Evolutionary conservation across 371 early-diverging fungal species (phyloP).

Genomic region (Zychaea mexicana): DNA sequence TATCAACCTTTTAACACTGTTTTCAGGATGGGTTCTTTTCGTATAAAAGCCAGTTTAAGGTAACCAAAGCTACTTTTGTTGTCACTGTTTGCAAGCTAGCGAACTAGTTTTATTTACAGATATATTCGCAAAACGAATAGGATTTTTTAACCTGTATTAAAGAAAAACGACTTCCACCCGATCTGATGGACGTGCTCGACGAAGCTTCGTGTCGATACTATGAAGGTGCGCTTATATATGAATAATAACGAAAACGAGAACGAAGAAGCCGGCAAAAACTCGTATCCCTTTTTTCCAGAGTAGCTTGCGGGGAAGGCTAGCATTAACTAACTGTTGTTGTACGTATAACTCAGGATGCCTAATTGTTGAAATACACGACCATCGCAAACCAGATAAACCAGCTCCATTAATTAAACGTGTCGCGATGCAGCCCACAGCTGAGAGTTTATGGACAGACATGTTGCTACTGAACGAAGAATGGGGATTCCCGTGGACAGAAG

Average conservation of each 20-base stretch:
- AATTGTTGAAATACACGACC: conserved; percentile 62
- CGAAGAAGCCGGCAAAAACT: too few species aligned
- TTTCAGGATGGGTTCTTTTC: conserved; percentile 63
- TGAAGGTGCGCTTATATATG: conserved; percentile 56
- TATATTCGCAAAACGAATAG: conserved; percentile 27
- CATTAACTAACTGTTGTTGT: not conserved
- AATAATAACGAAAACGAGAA: too few species aligned
- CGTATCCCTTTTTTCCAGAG: too few species aligned
- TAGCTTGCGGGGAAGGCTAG: too few species aligned
- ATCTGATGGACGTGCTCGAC: conserved; percentile 61
- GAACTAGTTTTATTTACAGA: not conserved
- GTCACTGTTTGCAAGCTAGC: too few species aligned
- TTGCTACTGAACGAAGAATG: conserved; percentile 59
- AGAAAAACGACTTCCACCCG: conserved; percentile 57
- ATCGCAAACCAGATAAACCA: conserved; percentile 28
- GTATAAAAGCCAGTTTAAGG: conserved; percentile 67
- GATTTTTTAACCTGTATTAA: conserved; percentile 59
- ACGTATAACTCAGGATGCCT: conserved; percentile 56
- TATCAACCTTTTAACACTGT: not conserved
- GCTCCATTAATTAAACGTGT: conserved; percentile 40
- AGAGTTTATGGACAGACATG: conserved; percentile 65
- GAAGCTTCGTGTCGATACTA: conserved; percentile 62
- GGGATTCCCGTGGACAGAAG: conserved; percentile 50
- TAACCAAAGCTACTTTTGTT: too few species aligned
- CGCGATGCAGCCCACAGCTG: conserved; percentile 57